Evolutionary conservation across 139 green algal species (phyloP).

Genomic region (Picochlorum sp.): DNA sequence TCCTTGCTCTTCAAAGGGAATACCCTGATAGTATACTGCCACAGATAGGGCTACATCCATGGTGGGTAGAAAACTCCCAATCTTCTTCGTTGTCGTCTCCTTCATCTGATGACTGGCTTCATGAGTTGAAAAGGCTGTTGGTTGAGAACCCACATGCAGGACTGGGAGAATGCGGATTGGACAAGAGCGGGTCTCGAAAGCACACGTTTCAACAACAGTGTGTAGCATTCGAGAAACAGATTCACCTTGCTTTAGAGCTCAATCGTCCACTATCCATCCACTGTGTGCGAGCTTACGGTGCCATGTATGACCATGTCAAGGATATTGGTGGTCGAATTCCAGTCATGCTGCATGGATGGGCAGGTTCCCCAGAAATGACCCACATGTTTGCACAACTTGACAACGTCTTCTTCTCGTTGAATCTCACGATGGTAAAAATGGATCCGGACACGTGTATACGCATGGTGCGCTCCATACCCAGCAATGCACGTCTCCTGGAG

Average conservation of each 20-base stretch:
- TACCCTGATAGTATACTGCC: slow-evolving; percentile 17
- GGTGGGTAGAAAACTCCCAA: slow-evolving; percentile 22
- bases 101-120: slow-evolving; percentile 23
- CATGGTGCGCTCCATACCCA: slow-evolving; percentile 32
- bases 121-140: slow-evolving; percentile 24
- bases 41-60: slow-evolving; percentile 44
- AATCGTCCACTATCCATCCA: slow-evolving; percentile 36
- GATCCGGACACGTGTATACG: slow-evolving; percentile 19
- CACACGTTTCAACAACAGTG: slow-evolving; percentile 20
- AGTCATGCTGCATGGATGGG: slow-evolving; percentile 42
- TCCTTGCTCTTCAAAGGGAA: slow-evolving; percentile 3
- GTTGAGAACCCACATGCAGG: slow-evolving; percentile 16
- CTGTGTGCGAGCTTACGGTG: slow-evolving; percentile 31
- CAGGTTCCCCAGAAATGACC: slow-evolving; percentile 28
- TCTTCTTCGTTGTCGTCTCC: background rate
- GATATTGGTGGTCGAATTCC: slow-evolving; percentile 22
- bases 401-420: slow-evolving; percentile 39
- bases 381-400: slow-evolving; percentile 6
- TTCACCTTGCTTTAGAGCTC: slow-evolving; percentile 37
- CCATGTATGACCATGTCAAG: slow-evolving; percentile 36
- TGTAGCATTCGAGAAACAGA: slow-evolving; percentile 30
- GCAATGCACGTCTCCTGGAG: slow-evolving; percentile 34
- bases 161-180: slow-evolving; percentile 39
- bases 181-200: slow-evolving; percentile 11
- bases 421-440: slow-evolving; percentile 19